Base-by-base conservation (phyloP, 305 asterid species). In the Solanum chacoense region DNA sequence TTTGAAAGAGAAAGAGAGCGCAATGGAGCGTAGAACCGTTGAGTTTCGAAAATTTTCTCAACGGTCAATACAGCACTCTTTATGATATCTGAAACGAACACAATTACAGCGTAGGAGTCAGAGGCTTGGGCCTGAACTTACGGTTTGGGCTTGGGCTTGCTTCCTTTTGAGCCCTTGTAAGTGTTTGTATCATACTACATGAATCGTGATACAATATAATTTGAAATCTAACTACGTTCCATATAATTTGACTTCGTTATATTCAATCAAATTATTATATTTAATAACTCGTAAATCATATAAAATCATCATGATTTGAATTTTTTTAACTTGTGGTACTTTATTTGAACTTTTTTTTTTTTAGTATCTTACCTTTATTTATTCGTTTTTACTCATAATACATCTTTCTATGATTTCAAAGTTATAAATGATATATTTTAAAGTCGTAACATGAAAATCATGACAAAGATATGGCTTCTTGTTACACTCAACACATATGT, bases 21-120 rank as follows among this genome's bases (percentile, higher is more conserved):
- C 16, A 85, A 63, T 31, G 69, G 89, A 34, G 74, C n/a, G 84
- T 11, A 24, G 31, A 85, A 32, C 72, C 85, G 89, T 79, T 88
- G 71, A 22, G 22, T 81, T 59, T 91, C 63, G 88, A 73, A 34
- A 40, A 76, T 22, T 87, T 75, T 16, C 55, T 84, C 91, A 93
- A 93, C 96, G 98, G 96, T 94, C 94, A 91, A 20, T 71, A 74
- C 36, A 16, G 71, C 13, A 32, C 79, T 13, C 5, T 28, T n/a
- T 40, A 29, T 40, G 24, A 22, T 38, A 7, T 13, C 28, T 67
- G 88, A 69, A 40, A 10, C 81, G 29, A 63, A 3, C 8, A 7
- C 76, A 63, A 38, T 28, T 65, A 85, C 45, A 50, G 22, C 36
- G 31, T 37, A 37, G 63, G 36, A 38, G 14, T 9, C 29, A 10